Conservation (phyloP, 1,284 basidiomycete genomes). For the Phellopilus nigrolimitatus region DNA sequence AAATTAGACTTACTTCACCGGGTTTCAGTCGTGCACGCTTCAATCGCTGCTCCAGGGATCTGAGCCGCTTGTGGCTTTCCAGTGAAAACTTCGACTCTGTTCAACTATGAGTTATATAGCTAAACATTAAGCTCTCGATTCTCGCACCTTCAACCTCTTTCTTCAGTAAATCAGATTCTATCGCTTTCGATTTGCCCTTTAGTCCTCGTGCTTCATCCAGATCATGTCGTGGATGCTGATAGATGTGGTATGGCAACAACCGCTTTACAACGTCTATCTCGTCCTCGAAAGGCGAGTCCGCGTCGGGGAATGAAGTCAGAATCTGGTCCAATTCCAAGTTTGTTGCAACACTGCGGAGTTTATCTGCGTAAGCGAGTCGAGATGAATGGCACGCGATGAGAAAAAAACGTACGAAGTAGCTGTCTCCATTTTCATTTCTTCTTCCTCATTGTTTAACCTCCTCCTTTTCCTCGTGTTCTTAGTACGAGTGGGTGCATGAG, state of each 20-base stretch:
- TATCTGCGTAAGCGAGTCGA: not conserved
- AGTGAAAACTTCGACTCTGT: conserved; percentile 64
- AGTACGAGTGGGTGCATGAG: too few species aligned
- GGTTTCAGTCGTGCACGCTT: conserved; percentile 44
- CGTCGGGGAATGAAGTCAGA: conserved; percentile 54
- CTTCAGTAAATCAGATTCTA: conserved; percentile 29
- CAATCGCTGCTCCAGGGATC: conserved; percentile 53
- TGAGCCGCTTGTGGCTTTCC: conserved; percentile 54
- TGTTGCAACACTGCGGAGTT: conserved; percentile 45
- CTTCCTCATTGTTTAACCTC: conserved; percentile 16
- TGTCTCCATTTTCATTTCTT: conserved; percentile 11
- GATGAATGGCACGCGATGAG: not conserved
- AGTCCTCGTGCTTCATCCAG: conserved; percentile 32
- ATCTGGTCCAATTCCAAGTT: conserved; percentile 59
- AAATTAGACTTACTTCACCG: conserved; percentile 45
- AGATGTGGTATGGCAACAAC: conserved; percentile 72
- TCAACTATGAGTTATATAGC: conserved; percentile 22
- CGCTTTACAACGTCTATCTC: conserved; percentile 56
- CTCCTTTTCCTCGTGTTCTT: conserved; percentile 11
- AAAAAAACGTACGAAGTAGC: conserved; percentile 12
- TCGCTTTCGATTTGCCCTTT: conserved; percentile 59
- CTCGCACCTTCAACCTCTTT: conserved; percentile 53
- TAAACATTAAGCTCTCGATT: conserved; percentile 10
- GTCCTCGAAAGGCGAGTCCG: conserved; percentile 61
- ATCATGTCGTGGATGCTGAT: conserved; percentile 66